A percentile compares a stretch with the other conserved stretches of the same genome.
Conservation (phyloP, 768 basidiomycete species). For the Suillus ampliporus region DNA sequence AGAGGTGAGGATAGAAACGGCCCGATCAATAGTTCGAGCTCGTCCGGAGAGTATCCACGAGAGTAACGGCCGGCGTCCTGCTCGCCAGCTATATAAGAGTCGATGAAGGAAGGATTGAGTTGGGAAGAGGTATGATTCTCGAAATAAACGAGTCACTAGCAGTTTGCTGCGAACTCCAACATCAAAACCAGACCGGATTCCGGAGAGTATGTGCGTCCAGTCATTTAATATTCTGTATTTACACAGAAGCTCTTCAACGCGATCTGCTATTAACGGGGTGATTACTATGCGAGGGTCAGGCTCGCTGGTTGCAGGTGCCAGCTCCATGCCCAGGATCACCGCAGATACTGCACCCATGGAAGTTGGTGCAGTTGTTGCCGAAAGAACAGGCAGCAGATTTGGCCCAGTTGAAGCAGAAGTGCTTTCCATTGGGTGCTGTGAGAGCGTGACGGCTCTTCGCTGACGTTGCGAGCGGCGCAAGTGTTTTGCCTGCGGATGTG, state of each 20-base stretch:
- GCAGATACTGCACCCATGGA: constrained; percentile 42
- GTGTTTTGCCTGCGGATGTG: background rate
- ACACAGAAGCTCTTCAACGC: background rate
- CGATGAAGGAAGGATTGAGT: constrained; percentile 36
- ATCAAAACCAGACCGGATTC: constrained; percentile 19
- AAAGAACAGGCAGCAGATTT: constrained; percentile 20
- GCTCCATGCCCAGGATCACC: constrained; percentile 34
- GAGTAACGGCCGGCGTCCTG: constrained; percentile 43
- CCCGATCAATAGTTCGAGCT: constrained; percentile 10
- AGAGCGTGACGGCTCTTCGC: constrained; percentile 24
- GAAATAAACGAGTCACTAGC: too few species aligned
- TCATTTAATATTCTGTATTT: background rate
- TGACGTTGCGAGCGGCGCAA: background rate
- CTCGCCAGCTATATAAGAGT: constrained; percentile 40
- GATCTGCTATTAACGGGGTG: background rate
- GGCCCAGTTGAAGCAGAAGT: constrained; percentile 38
- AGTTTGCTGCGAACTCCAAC: too few species aligned
- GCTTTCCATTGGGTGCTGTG: constrained; percentile 21
- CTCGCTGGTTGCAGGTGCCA: background rate
- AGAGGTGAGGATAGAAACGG: too few species aligned
- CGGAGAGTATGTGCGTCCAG: constrained; percentile 14
- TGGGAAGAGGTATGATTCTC: constrained; percentile 41
- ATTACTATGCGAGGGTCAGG: background rate
- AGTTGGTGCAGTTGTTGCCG: constrained; percentile 22
- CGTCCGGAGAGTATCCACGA: constrained; percentile 25